Base-by-base conservation (phyloP, 768 basidiomycete species). In the Nidularia pulvinata region DNA sequence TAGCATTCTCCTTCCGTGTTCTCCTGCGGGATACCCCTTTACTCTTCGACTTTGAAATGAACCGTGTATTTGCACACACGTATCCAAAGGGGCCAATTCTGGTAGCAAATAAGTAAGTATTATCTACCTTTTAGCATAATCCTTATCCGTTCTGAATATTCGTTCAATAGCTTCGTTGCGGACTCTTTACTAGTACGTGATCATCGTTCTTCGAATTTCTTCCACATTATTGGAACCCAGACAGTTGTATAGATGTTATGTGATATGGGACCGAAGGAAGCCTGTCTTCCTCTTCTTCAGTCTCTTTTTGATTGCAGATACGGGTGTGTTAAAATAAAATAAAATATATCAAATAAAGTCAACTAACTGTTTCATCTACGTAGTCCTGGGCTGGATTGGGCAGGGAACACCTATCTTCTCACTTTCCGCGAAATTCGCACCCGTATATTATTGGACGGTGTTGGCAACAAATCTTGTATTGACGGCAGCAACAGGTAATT, bases 361-460 rank as follows among this genome's bases (percentile, higher is more conserved):
- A 30, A 30, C 25, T 30, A 30, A 30, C 25, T 30, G 25, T 30
- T 30, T 30, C 25, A 30, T 30, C 25, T 30, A 30, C 25, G 3
- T 19, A 67, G 66, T 63, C 4, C 63, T 60, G 59, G 64, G 64
- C 25, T 65, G 57, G 52, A 37, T 52, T 19, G 55, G 51, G 49
- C 49, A 48, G 36, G 51, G 39, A 33, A 33, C 25, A 4, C 22
- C 30, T 13, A 30, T 37, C 19, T 49, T 55, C 4, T 53, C 43
- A 42, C 13, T 52, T 7, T 6, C 6, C 7, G 37, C 14, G 10
- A 49, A 39, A 30, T 51, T 54, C 32, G 55, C 47, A 30, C 58
- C 57, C 6, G 44, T 59, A 6, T 69, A 61, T 47, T 56, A 58
- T 35, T 67, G 65, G 65, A 59, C 59, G 16, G 56, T 67, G 10